These are phyloP conservation scores for Chlorella sp. DNA, from an alignment of 139 green algal species.

Conservation along the genomic window DNA sequence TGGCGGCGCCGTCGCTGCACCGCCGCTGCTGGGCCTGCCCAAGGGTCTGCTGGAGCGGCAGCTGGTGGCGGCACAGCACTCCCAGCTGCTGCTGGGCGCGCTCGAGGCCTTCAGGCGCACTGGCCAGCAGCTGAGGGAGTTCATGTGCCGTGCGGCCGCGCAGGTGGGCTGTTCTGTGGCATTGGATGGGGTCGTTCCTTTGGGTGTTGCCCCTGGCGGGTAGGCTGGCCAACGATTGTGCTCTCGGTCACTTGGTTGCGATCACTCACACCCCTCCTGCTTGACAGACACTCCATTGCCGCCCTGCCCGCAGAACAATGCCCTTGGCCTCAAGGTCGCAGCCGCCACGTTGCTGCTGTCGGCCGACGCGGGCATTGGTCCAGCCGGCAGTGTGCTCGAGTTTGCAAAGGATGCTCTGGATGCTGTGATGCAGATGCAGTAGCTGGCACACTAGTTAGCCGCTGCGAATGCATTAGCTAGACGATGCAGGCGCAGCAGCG, in stretches of 20 bases:
- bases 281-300: too few relatives aligned
- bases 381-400: not conserved
- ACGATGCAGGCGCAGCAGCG: too few relatives aligned
- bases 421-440: constrained; percentile 26
- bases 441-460: too few relatives aligned
- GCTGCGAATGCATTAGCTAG: constrained; percentile 19
- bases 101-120: constrained; percentile 11
- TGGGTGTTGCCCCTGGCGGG: too few relatives aligned
- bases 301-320: constrained; percentile 15
- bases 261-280: too few relatives aligned
- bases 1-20: too few relatives aligned
- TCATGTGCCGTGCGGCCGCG: constrained; percentile 14
- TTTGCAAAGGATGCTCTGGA: constrained; percentile 33
- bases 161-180: not conserved
- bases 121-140: constrained; percentile 26
- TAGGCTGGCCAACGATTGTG: too few relatives aligned
- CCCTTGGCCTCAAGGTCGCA: not conserved
- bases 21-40: constrained; percentile 35
- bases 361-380: constrained; percentile 27
- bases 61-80: constrained; percentile 23
- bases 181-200: too few relatives aligned
- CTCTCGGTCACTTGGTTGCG: too few relatives aligned
- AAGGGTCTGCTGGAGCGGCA: constrained; percentile 20
- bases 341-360: constrained; percentile 29
- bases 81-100: not conserved